A percentile compares a stretch with the other conserved stretches of the same genome.
These are phyloP conservation scores for Dactylonectria estremocensis DNA, from an alignment of 2,329 filamentous ascomycete genomes.

Conservation along the genomic window DNA sequence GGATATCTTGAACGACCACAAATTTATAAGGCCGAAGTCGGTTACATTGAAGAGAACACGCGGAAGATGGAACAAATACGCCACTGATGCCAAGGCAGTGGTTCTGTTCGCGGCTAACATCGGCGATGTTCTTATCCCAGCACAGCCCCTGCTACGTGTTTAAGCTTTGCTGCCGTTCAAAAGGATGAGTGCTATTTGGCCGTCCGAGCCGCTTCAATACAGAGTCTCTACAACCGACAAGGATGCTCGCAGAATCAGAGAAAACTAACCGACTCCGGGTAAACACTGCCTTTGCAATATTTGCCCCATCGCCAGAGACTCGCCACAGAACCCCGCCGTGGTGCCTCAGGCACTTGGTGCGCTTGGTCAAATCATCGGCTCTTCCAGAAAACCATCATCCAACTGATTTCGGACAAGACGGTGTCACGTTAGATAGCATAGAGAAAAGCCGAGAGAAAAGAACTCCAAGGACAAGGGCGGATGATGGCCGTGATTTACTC, in stretches of 20 bases:
- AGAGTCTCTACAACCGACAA: slow-evolving; percentile 10
- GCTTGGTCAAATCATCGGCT: too few relatives aligned
- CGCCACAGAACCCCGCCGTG: too few relatives aligned
- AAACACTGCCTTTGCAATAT: background rate
- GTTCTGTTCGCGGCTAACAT: slow-evolving; percentile 23
- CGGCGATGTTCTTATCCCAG: slow-evolving; percentile 11
- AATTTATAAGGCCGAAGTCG: slow-evolving; percentile 12
- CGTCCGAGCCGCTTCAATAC: slow-evolving; percentile 6
- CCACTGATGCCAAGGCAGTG: slow-evolving; percentile 10
- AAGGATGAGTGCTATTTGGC: slow-evolving; percentile 14
- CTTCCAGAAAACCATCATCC: too few relatives aligned
- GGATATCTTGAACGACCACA: slow-evolving; percentile 11
- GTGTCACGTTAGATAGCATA: too few relatives aligned
- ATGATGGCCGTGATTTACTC: too few relatives aligned
- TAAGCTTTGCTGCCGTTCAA: background rate
- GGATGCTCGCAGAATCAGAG: slow-evolving; percentile 2
- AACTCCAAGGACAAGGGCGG: too few relatives aligned
- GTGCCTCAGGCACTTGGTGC: too few relatives aligned
- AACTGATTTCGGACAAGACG: too few relatives aligned
- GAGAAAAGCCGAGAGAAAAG: too few relatives aligned
- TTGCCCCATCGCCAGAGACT: too few relatives aligned
- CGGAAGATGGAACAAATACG: slow-evolving; percentile 20
- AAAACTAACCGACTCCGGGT: slow-evolving; percentile 17
- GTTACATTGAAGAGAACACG: slow-evolving; percentile 4
- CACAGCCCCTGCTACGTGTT: background rate